Conservation (phyloP, 352 stramenopile species). For the Blastocystis sp. region DNA sequence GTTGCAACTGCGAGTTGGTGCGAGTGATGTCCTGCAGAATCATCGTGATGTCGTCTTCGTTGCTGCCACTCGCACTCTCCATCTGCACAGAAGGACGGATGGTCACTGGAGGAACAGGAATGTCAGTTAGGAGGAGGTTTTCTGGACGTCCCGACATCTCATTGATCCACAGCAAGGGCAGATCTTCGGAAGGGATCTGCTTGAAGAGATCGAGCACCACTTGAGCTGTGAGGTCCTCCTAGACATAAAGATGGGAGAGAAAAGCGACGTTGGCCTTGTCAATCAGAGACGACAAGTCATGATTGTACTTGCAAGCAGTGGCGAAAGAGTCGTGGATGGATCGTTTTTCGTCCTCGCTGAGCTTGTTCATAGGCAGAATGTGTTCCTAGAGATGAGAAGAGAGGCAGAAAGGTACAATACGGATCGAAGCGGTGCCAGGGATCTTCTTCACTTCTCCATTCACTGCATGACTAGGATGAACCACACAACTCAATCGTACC, state of each 20-base stretch:
- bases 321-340: slow-evolving; percentile 62
- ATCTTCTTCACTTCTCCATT: slow-evolving; percentile 98
- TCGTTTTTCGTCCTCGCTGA: slow-evolving; percentile 41
- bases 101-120: slow-evolving; percentile 94
- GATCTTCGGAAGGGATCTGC: slow-evolving; percentile 92
- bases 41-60: slow-evolving; percentile 96
- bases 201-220: slow-evolving; percentile 87
- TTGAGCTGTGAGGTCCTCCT: slow-evolving; percentile 69
- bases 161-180: slow-evolving; percentile 92
- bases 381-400: slow-evolving; percentile 72
- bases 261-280: slow-evolving; percentile 73
- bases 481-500: slow-evolving; percentile 62
- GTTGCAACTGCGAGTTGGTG: slow-evolving; percentile 89
- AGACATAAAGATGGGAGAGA: not conserved
- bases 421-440: slow-evolving; percentile 85
- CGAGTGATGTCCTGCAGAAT: slow-evolving; percentile 99
- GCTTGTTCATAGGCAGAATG: slow-evolving; percentile 68
- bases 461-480: slow-evolving; percentile 69
- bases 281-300: slow-evolving; percentile 76
- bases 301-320: slow-evolving; percentile 68
- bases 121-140: slow-evolving; percentile 90
- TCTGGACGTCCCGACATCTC: slow-evolving; percentile 85
- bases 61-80: slow-evolving; percentile 86
- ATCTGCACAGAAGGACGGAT: slow-evolving; percentile 96
- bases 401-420: slow-evolving; percentile 76